Evolutionary conservation across 2,329 filamentous ascomycete species (phyloP), one percentile per base, ranked within the genome.

Genomic region (Thielaviopsis cerberus): DNA sequence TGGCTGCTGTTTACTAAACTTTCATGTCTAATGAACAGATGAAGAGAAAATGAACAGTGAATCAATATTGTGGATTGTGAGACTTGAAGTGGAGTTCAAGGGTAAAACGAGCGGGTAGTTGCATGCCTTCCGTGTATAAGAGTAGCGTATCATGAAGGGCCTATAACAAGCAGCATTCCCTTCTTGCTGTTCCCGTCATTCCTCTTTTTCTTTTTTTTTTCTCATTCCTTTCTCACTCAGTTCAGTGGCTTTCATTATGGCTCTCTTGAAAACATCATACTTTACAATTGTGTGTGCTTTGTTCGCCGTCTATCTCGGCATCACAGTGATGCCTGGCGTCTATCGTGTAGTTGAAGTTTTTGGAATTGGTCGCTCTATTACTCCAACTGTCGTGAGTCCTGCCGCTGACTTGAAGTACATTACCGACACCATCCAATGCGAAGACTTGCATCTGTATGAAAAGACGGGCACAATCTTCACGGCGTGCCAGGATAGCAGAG

Each of bases 371-470:
- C 65, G 68, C 15, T 57, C 55, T 8, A 62, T 62, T 2, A 55
- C 48, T 4, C 65, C 63, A 13, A 68, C 64, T 0, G 17, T 59
- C 0, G n/a, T 67, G 4, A 26, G 59, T 4, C 53, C 62, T 5
- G 48, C 58, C 2, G 61, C 67, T 3, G 68, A 71, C 23, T 64
- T 77, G 1, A 63, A 71, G 5, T 61, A 64, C 10, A 76, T 83
- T 10, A 65, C 71, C 0, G 74, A 78, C 61, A 82, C 80, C 0
- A 65, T 70, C 2, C 71, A 78, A 17, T 82, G 80, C 63, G 81
- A 83, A 63, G 80, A 83, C 61, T 53, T 83, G 3, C 79, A 83
- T 63, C 72, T 79, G 58, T 74, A 82, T 61, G 64, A 64, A 1
- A 65, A 71, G 0, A 75, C 73, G 17, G 70, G 73, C 0, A 59